A percentile compares a stretch with the other conserved stretches of the same genome.
These are phyloP conservation scores for Mitragyna speciosa DNA, from an alignment of 257 asterid species.

Conservation along the genomic window DNA sequence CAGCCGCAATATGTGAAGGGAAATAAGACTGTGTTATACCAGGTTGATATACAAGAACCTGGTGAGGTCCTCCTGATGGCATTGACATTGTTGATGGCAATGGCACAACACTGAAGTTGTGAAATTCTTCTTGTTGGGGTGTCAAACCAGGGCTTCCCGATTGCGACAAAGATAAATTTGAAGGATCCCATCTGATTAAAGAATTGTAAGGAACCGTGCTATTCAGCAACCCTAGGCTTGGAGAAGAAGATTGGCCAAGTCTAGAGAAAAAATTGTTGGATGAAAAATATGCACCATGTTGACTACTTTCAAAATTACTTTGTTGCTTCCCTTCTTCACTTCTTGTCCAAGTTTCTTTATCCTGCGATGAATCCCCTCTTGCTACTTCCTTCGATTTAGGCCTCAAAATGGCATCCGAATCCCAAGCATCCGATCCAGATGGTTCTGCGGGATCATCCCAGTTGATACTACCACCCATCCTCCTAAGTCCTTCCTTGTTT, in stretches of 20 bases:
- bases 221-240: slow-evolving; percentile 27
- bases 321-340: slow-evolving; percentile 28
- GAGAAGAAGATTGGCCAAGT: slow-evolving; percentile 22
- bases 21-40: slow-evolving; percentile 50
- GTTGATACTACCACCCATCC: slow-evolving; percentile 12
- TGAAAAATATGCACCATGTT: slow-evolving; percentile 24
- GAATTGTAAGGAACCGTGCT: slow-evolving; percentile 29
- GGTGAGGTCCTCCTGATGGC: slow-evolving; percentile 39
- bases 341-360: slow-evolving; percentile 28
- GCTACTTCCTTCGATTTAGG: slow-evolving; percentile 30
- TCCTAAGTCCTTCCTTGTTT: slow-evolving; percentile 34
- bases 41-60: slow-evolving; percentile 54
- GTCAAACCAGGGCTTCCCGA: slow-evolving; percentile 36
- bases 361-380: slow-evolving; percentile 13
- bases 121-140: slow-evolving; percentile 52
- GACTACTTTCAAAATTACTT: slow-evolving; percentile 19
- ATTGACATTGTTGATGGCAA: slow-evolving; percentile 26
- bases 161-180: slow-evolving; percentile 53
- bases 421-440: slow-evolving; percentile 11
- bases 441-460: slow-evolving; percentile 28
- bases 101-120: slow-evolving; percentile 42
- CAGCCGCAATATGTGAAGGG: slow-evolving; percentile 34
- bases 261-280: slow-evolving; percentile 31
- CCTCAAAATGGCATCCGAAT: slow-evolving; percentile 19
- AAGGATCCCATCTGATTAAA: slow-evolving; percentile 66